Percentiles rank a stretch among this genome's conserved stretches.
Evolutionary conservation across 2,329 filamentous ascomycete species (phyloP).

Genomic region (Claviceps lovelessii): DNA sequence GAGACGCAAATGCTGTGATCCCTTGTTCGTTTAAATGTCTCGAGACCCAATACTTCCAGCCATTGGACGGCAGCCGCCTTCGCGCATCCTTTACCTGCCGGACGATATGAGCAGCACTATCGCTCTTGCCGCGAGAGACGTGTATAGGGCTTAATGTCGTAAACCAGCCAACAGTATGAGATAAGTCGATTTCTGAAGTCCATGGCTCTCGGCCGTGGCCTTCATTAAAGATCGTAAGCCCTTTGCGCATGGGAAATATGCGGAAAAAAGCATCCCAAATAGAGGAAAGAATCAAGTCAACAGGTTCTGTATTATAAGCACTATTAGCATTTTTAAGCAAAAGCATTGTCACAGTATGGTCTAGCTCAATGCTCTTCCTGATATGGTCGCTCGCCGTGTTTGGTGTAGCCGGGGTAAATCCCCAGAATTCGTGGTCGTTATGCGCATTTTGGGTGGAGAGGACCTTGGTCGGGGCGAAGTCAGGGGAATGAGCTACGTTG

Average conservation of each 20-base stretch:
- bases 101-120: not conserved
- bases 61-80: not conserved
- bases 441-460: not conserved
- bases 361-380: not conserved
- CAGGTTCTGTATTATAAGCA: slow-evolving; percentile 15
- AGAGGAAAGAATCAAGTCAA: slow-evolving; percentile 20
- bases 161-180: slow-evolving; percentile 25
- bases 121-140: not conserved
- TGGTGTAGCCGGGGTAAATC: not conserved
- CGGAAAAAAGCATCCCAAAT: slow-evolving; percentile 15
- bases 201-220: slow-evolving; percentile 17
- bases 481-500: slow-evolving; percentile 12
- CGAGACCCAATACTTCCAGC: slow-evolving; percentile 2
- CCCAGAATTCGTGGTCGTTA: slow-evolving; percentile 1
- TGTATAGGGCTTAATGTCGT: slow-evolving; percentile 20
- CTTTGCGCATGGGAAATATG: slow-evolving; percentile 13
- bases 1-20: not conserved
- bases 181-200: slow-evolving; percentile 15
- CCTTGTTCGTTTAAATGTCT: not conserved
- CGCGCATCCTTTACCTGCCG: slow-evolving; percentile 1
- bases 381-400: slow-evolving; percentile 3
- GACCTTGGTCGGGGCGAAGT: not conserved
- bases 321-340: slow-evolving; percentile 8
- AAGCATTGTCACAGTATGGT: not conserved
- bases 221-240: slow-evolving; percentile 16